phyloP scores from a whole-genome alignment of 192 early-diverging fungal genomes.

The Phycomyces nitens region DNA sequence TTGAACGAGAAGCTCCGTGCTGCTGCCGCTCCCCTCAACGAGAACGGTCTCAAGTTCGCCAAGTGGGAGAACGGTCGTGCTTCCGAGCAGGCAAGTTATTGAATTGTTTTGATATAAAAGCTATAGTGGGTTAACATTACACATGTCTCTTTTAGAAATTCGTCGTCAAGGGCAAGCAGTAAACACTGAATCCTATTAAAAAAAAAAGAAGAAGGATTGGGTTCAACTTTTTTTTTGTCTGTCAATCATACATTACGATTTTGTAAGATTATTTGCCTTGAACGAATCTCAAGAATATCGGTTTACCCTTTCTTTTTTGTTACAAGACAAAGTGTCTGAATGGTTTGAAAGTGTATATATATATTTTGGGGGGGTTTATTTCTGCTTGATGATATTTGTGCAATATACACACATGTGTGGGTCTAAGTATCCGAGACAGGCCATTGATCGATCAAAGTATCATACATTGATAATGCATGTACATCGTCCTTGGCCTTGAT shows the following conservation, averaged over 20 bases:
- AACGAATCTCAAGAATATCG: background rate
- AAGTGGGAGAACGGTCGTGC: constrained; percentile 82
- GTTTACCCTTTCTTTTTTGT: background rate
- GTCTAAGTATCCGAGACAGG: background rate
- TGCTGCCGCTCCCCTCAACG: constrained; percentile 68
- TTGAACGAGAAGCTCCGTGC: constrained; percentile 73
- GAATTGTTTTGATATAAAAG: background rate
- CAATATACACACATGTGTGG: too few species aligned
- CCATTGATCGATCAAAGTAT: constrained; percentile 15
- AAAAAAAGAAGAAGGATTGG: constrained; percentile 3
- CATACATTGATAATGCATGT: constrained; percentile 11
- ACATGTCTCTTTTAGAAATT: constrained; percentile 20
- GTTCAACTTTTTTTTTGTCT: constrained; percentile 4
- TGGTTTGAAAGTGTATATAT: background rate
- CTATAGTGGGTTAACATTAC: background rate
- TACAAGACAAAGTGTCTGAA: background rate
- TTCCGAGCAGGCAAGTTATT: constrained; percentile 65
- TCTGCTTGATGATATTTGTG: too few species aligned
- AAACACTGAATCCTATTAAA: constrained; percentile 1
- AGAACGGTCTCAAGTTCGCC: constrained; percentile 68
- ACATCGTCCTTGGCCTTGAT: constrained; percentile 23
- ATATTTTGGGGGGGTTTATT: background rate
- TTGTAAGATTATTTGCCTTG: background rate
- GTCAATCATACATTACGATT: background rate
- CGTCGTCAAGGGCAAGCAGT: constrained; percentile 14